phyloP scores from a whole-genome alignment of 768 basidiomycete species.

The Tylopilus vinaceipallidus region DNA sequence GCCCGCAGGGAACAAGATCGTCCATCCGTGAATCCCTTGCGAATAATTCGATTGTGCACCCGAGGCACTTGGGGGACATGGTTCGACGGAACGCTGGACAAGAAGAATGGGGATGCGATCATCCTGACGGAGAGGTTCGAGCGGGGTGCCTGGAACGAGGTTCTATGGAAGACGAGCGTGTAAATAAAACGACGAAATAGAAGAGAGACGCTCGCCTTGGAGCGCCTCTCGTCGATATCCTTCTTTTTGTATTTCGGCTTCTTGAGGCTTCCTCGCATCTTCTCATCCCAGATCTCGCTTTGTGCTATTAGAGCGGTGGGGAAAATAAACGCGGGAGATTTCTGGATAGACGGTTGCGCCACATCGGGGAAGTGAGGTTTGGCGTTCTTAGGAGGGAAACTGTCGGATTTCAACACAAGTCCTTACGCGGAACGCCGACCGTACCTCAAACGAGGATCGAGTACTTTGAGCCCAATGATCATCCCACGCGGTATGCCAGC shows the following conservation, averaged over 20 bases:
- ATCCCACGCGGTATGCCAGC: constrained; percentile 70
- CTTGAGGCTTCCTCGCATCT: constrained; percentile 48
- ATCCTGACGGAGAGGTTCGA: constrained; percentile 69
- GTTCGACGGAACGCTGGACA: constrained; percentile 71
- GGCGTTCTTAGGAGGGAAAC: constrained; percentile 83
- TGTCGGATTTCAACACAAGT: constrained; percentile 26
- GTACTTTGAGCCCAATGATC: constrained; percentile 73
- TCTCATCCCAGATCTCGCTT: constrained; percentile 72
- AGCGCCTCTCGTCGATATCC: constrained; percentile 80
- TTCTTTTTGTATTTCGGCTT: constrained; percentile 76
- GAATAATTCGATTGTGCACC: constrained; percentile 25
- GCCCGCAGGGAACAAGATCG: constrained; percentile 78
- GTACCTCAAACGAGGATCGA: constrained; percentile 86
- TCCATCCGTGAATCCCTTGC: constrained; percentile 78
- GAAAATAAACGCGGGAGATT: constrained; percentile 35
- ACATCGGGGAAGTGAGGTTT: constrained; percentile 37
- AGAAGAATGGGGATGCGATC: constrained; percentile 82
- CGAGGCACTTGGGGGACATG: constrained; percentile 15
- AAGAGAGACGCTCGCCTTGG: constrained; percentile 48
- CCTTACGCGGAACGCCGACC: constrained; percentile 17
- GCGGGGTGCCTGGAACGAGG: constrained; percentile 70
- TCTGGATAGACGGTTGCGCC: constrained; percentile 22
- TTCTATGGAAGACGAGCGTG: constrained; percentile 44
- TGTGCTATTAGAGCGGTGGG: constrained; percentile 60
- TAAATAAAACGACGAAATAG: neutral